Base-by-base conservation (phyloP, 1,284 basidiomycete genomes). In the Phellinidium pouzarii region DNA sequence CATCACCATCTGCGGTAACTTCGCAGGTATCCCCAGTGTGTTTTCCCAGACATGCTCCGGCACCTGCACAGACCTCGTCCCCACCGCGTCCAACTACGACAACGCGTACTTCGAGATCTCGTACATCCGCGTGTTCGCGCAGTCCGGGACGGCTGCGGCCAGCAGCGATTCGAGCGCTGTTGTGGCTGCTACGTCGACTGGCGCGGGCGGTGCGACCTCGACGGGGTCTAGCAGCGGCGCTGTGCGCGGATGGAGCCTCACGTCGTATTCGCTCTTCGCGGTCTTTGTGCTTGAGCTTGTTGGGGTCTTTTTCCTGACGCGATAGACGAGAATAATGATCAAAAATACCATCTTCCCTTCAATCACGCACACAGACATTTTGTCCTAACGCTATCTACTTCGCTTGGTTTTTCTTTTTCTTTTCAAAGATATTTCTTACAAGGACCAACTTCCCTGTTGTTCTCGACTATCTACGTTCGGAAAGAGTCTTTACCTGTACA, bases 1-100 rank as follows among this genome's bases (percentile, higher is more conserved):
- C 22, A 61, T 58, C 23, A 58, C 57, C 27, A 50, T 61, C 25
- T 61, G 59, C 36, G 59, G 59, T 8, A 55, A 58, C 48, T 61
- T 55, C 37, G 59, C 59, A 3, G 59, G 58, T 5, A 47, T 40
- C 11, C 12, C 59, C 2, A 17, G 26, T 20, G 54, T 58, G 3
- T 61, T 59, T 44, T 19, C 54, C 34, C 37, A 45, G 54, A 40
- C 51, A 41, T 57, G 52, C 52, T 36, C 44, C 34, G 55, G 55
- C 3, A 42, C 36, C 7, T 57, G 55, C 41, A 37, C 44, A 17
- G 52, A 57, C 38, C 52, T 57, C 19, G 55, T 57, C 1, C 38
- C 43, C 19, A 54, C 27, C 12, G 41, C 55, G 22, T 20, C 12
- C 4, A 57, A 57, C 29, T 57, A 54, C 36, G 37, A 57, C 38